A percentile compares a stretch with the other conserved stretches of the same genome.
Evolutionary conservation across 2,329 filamentous ascomycete species (phyloP).

Genomic region (Cadophora sp.): DNA sequence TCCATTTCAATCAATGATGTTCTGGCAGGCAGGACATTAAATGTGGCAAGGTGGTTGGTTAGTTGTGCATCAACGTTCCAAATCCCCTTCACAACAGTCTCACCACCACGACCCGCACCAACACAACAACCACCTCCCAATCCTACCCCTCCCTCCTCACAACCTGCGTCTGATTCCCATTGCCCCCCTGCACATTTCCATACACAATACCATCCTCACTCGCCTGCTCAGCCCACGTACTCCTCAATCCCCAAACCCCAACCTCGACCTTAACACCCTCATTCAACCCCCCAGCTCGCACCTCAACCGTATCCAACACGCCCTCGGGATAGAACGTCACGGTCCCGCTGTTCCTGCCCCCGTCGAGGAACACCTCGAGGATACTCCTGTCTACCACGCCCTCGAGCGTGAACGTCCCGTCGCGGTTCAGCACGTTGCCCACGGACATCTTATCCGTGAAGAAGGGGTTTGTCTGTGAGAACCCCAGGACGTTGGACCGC

Average conservation of each 20-base stretch:
- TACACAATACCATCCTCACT: constrained; percentile 35
- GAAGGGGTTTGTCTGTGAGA: constrained; percentile 55
- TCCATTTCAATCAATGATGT: too few relatives aligned
- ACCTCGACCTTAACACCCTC: constrained; percentile 39
- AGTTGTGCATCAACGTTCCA: too few relatives aligned
- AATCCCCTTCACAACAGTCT: not conserved
- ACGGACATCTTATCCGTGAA: constrained; percentile 61
- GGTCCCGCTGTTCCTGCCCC: constrained; percentile 57
- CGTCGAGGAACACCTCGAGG: constrained; percentile 61
- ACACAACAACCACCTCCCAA: not conserved
- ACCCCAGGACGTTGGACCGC: constrained; percentile 55
- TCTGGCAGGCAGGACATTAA: too few relatives aligned
- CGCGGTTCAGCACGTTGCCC: constrained; percentile 31
- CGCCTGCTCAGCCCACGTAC: constrained; percentile 45
- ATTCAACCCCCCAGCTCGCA: constrained; percentile 40
- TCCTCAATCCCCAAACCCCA: constrained; percentile 49
- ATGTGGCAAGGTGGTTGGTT: too few relatives aligned
- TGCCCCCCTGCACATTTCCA: constrained; percentile 35
- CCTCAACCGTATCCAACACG: constrained; percentile 42
- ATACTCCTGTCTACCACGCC: constrained; percentile 61
- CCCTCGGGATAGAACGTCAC: constrained; percentile 57
- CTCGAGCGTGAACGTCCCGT: constrained; percentile 47
- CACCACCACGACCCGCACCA: too few relatives aligned
- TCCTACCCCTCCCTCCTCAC: constrained; percentile 8
- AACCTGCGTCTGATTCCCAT: constrained; percentile 27